A percentile compares a stretch with the other conserved stretches of the same genome.
phyloP scores from a whole-genome alignment of 768 basidiomycete genomes.

The Sporobolomyces roseus region DNA sequence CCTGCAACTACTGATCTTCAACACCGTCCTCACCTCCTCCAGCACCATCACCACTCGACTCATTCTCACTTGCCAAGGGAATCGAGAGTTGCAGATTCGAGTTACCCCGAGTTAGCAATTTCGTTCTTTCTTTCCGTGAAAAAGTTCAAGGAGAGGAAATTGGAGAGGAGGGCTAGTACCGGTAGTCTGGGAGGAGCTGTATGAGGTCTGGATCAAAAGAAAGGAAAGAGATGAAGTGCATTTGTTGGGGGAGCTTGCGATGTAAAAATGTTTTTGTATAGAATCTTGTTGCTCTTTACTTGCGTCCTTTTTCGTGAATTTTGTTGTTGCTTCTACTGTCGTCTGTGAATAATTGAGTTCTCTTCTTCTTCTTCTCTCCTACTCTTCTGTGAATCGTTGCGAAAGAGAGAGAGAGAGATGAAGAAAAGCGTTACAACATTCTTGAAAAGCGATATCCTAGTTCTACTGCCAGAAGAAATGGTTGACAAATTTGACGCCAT shows the following conservation, averaged over 20 bases:
- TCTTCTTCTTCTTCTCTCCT: too few species aligned
- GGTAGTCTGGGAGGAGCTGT: slow-evolving; percentile 13
- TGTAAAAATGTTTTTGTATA: too few species aligned
- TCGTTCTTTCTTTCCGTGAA: not conserved
- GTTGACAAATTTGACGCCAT: slow-evolving; percentile 36
- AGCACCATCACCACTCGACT: not conserved
- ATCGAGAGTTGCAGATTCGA: slow-evolving; percentile 4
- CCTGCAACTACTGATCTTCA: not conserved
- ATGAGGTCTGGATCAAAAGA: not conserved
- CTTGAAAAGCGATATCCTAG: too few species aligned
- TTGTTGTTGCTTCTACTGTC: too few species aligned
- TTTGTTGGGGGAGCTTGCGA: too few species aligned
- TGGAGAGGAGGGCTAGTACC: slow-evolving; percentile 7
- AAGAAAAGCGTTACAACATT: too few species aligned
- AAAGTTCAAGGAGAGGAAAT: not conserved
- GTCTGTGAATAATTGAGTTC: too few species aligned
- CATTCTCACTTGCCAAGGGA: not conserved
- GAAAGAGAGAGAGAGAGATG: not conserved
- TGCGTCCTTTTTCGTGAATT: too few species aligned
- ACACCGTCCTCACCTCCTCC: not conserved
- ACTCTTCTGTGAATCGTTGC: not conserved
- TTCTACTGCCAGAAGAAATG: slow-evolving; percentile 40
- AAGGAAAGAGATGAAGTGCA: not conserved
- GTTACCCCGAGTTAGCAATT: slow-evolving; percentile 6
- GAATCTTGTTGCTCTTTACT: too few species aligned